phyloP scores from a whole-genome alignment of 2,329 filamentous ascomycete genomes.

The Ilyonectria robusta region DNA sequence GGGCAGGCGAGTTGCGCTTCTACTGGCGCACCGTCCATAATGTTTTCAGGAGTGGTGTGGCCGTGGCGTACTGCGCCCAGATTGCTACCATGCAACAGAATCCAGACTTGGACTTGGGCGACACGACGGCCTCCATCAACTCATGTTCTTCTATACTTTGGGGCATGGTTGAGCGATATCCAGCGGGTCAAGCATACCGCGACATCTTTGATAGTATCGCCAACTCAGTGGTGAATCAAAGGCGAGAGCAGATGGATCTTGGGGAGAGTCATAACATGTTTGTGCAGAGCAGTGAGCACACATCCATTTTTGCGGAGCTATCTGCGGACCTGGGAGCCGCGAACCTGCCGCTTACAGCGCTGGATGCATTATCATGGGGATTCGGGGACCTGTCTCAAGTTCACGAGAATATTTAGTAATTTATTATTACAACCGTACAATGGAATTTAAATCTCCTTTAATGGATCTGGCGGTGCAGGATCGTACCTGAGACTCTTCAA shows the following conservation, averaged over 20 bases:
- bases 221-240: slow-evolving; percentile 6
- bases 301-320: slow-evolving; percentile 26
- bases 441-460: slow-evolving; percentile 41
- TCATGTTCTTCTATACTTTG: slow-evolving; percentile 45
- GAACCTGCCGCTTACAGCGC: slow-evolving; percentile 18
- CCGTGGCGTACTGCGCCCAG: slow-evolving; percentile 40
- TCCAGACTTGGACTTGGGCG: slow-evolving; percentile 1
- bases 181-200: slow-evolving; percentile 41
- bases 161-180: slow-evolving; percentile 50
- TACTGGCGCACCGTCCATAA: slow-evolving; percentile 48
- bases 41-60: slow-evolving; percentile 42
- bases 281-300: neutral
- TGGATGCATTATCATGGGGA: slow-evolving; percentile 31
- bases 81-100: neutral
- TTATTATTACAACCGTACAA: neutral
- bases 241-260: neutral
- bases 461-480: slow-evolving; percentile 51
- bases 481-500: slow-evolving; percentile 48
- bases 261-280: neutral
- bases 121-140: slow-evolving; percentile 30
- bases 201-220: slow-evolving; percentile 44
- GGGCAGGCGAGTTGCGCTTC: slow-evolving; percentile 43
- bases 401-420: neutral
- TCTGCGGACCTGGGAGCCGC: slow-evolving; percentile 1
- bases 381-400: slow-evolving; percentile 19